Percentiles rank a stretch among this genome's conserved stretches.
These are phyloP conservation scores for Globisporangium barbulae DNA, from an alignment of 352 stramenopile genomes.

Conservation along the genomic window DNA sequence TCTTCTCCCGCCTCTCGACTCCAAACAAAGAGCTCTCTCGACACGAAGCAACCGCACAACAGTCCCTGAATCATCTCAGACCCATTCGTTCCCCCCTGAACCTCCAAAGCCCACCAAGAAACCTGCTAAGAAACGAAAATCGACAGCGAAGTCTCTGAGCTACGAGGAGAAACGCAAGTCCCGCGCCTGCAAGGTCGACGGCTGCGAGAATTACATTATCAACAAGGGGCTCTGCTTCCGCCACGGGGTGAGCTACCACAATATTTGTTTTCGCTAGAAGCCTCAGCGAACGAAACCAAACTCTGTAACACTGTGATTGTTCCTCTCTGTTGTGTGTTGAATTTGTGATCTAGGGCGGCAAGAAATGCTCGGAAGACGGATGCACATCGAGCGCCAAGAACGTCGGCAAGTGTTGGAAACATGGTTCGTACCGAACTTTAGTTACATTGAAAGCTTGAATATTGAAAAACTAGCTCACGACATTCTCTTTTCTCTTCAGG, in stretches of 20 bases:
- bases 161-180: conserved; percentile 27
- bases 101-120: neutral
- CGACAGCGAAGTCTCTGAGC: neutral
- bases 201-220: conserved; percentile 48
- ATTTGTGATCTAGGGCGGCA: conserved; percentile 24
- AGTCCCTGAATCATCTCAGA: neutral
- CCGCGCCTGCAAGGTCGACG: conserved; percentile 30
- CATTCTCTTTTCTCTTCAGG: conserved; percentile 15
- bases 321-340: conserved; percentile 6
- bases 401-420: conserved; percentile 32
- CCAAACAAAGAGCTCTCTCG: neutral
- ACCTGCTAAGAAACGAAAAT: neutral
- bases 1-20: neutral
- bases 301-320: neutral
- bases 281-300: too few species aligned
- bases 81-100: neutral
- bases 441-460: too few species aligned
- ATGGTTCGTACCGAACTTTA: conserved; percentile 19
- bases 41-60: neutral
- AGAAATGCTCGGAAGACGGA: conserved; percentile 28
- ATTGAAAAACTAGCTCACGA: neutral
- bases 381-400: conserved; percentile 41
- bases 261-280: too few species aligned
- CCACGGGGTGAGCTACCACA: conserved; percentile 26
- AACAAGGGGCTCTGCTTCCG: conserved; percentile 43